phyloP scores from a whole-genome alignment of 768 basidiomycete genomes.

The Lentinula lateritia region DNA sequence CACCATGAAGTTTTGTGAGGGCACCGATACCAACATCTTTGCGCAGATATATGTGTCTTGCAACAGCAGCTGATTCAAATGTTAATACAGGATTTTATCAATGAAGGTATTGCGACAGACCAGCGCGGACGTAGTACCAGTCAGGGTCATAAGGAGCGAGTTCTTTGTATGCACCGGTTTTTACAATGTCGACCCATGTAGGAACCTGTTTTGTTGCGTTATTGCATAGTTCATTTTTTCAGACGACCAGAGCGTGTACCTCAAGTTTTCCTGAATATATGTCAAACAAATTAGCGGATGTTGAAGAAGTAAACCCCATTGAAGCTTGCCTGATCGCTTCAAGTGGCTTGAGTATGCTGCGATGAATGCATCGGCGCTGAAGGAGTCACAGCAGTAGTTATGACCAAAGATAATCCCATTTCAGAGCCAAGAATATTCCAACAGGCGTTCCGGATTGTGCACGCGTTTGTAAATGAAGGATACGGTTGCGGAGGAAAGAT shows the following conservation, averaged over 20 bases:
- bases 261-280: not conserved
- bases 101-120: conserved; percentile 40
- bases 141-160: conserved; percentile 98
- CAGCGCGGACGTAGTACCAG: conserved; percentile 99
- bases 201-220: conserved; percentile 55
- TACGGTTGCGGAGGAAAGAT: no score
- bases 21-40: conserved; percentile 94
- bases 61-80: conserved; percentile 72
- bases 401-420: conserved; percentile 1
- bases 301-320: not conserved
- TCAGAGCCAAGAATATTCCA: not conserved
- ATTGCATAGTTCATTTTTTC: not conserved
- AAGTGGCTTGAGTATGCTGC: conserved; percentile 91
- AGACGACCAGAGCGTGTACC: not conserved
- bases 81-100: not conserved
- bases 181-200: conserved; percentile 97
- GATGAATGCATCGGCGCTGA: conserved; percentile 92
- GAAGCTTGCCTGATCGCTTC: conserved; percentile 98
- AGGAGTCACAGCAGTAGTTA: conserved; percentile 16
- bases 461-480: not conserved
- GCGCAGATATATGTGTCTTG: conserved; percentile 99
- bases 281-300: not conserved
- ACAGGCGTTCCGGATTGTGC: not conserved
- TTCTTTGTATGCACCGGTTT: conserved; percentile 97
- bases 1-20: conserved; percentile 94